Conservation (phyloP, 352 stramenopile species). For the Globisporangium cylindrosporum region DNA sequence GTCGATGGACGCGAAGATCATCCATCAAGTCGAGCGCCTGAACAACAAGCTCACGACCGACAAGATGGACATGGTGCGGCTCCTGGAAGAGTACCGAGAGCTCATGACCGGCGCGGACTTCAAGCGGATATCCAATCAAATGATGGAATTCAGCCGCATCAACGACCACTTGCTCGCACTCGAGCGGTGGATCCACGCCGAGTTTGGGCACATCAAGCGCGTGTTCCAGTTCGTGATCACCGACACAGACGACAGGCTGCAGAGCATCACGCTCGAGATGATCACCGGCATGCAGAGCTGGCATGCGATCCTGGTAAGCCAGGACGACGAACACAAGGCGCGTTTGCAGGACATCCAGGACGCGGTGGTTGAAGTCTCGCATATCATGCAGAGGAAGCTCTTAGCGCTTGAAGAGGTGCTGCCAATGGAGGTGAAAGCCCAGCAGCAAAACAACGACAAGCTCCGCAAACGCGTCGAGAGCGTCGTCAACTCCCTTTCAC, state of each 20-base stretch:
- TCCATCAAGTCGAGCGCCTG: constrained; percentile 42
- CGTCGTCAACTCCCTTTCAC: constrained; percentile 32
- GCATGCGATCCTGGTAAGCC: constrained; percentile 24
- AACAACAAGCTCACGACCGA: constrained; percentile 39
- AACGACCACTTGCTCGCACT: constrained; percentile 58
- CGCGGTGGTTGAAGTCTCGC: constrained; percentile 31
- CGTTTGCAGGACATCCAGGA: constrained; percentile 31
- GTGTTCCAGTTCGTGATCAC: constrained; percentile 37
- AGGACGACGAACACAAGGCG: constrained; percentile 34
- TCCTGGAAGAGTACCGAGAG: constrained; percentile 54
- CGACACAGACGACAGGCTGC: constrained; percentile 38
- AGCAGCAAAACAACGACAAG: constrained; percentile 59
- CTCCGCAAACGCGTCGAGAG: constrained; percentile 40
- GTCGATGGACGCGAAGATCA: constrained; percentile 39
- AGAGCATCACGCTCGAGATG: constrained; percentile 37
- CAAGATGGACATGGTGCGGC: constrained; percentile 48
- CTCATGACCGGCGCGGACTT: constrained; percentile 40
- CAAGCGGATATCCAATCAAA: constrained; percentile 47
- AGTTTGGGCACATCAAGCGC: constrained; percentile 51
- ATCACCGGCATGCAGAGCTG: constrained; percentile 26
- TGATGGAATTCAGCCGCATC: constrained; percentile 48
- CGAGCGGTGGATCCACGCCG: constrained; percentile 52
- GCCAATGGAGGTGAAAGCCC: constrained; percentile 56
- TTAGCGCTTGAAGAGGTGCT: constrained; percentile 58
- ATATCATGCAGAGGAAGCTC: constrained; percentile 41